These are phyloP conservation scores for Arachis monticola DNA, from an alignment of 331 rosid species.

Conservation along the genomic window DNA sequence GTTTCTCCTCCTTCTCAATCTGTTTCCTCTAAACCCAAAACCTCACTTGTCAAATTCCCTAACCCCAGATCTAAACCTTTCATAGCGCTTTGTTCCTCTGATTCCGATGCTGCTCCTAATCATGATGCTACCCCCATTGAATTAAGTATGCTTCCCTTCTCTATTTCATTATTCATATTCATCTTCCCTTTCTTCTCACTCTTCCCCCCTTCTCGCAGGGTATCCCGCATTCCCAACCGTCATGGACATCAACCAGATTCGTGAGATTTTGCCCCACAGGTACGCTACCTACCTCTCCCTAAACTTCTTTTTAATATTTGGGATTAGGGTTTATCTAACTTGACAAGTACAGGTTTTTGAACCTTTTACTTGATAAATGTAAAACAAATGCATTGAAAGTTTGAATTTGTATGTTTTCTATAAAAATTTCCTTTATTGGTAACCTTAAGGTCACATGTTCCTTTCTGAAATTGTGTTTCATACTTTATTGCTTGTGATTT, in stretches of 20 bases:
- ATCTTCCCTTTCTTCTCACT: not conserved
- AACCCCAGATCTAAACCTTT: constrained; percentile 43
- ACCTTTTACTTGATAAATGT: too few species aligned
- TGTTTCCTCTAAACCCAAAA: constrained; percentile 24
- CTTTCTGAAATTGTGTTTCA: not conserved
- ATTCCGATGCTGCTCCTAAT: constrained; percentile 41
- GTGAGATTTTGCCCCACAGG: constrained; percentile 95
- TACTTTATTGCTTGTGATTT: not conserved
- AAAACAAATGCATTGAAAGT: too few species aligned
- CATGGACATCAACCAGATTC: constrained; percentile 88
- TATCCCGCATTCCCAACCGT: constrained; percentile 83
- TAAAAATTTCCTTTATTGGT: too few species aligned
- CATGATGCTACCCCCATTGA: constrained; percentile 60
- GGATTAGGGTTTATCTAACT: not conserved
- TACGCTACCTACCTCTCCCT: not conserved
- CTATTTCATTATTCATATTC: not conserved
- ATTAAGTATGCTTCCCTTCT: constrained; percentile 44
- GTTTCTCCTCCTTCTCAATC: constrained; percentile 29
- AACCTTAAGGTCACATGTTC: too few species aligned
- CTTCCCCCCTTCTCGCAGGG: constrained; percentile 46
- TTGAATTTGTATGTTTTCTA: too few species aligned
- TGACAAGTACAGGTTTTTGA: too few species aligned
- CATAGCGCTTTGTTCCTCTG: constrained; percentile 44
- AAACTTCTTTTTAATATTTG: not conserved
- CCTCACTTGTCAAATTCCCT: constrained; percentile 39